A percentile compares a stretch with the other conserved stretches of the same genome.
These are phyloP conservation scores for Coemansia sp. DNA, from an alignment of 192 early-diverging fungal genomes.

Conservation along the genomic window DNA sequence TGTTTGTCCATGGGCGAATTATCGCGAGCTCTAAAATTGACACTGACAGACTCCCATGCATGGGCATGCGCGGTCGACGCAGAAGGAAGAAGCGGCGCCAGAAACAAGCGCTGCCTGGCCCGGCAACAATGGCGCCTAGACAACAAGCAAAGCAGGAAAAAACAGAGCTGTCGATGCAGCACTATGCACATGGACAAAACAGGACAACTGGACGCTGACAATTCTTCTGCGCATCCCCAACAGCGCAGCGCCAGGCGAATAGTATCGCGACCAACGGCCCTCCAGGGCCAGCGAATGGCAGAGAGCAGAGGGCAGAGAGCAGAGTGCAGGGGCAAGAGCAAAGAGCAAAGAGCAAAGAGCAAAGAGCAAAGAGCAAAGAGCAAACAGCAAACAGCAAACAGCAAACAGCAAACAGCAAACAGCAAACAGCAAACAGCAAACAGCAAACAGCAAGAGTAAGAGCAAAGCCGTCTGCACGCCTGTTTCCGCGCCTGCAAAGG, in stretches of 20 bases:
- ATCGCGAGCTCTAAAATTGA: slow-evolving; percentile 7
- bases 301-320: too few species aligned
- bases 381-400: too few species aligned
- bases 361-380: too few species aligned
- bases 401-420: too few species aligned
- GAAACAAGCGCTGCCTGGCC: background rate
- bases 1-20: background rate
- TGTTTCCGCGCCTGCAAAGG: background rate
- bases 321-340: too few species aligned
- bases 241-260: background rate
- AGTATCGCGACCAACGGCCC: background rate
- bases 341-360: too few species aligned
- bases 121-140: background rate
- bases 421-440: too few species aligned
- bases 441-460: too few species aligned
- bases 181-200: background rate
- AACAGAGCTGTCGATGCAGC: slow-evolving; percentile 1
- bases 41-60: slow-evolving; percentile 3
- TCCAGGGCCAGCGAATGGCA: too few species aligned
- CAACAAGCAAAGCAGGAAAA: background rate
- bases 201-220: background rate
- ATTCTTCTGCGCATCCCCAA: background rate
- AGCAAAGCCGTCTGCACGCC: background rate
- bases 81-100: background rate
- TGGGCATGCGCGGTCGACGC: background rate